Conservation (phyloP, 441 rosid genomes). For the Euphorbia celastroides region DNA sequence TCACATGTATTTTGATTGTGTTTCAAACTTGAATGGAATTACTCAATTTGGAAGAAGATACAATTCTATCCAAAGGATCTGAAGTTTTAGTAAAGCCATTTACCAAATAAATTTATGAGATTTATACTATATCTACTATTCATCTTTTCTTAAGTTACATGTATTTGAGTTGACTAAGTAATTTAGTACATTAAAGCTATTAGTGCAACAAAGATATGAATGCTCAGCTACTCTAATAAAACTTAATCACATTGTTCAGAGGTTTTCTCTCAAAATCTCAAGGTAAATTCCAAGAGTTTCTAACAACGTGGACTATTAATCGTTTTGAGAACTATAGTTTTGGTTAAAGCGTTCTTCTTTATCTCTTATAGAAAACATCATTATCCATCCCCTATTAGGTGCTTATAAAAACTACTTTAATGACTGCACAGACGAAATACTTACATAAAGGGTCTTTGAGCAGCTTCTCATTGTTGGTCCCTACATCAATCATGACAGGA, state of each 20-base stretch:
- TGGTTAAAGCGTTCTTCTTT: not conserved
- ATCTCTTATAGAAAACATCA: not conserved
- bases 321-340: not conserved
- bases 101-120: not conserved
- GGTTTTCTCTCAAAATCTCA: not conserved
- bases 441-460: slow-evolving; percentile 82
- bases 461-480: slow-evolving; percentile 93
- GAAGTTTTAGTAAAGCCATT: not conserved
- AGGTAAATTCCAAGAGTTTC: not conserved
- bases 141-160: not conserved
- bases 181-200: not conserved
- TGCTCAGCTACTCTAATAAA: not conserved
- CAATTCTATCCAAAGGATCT: not conserved
- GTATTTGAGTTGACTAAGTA: not conserved
- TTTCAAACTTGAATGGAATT: not conserved
- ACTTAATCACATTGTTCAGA: not conserved
- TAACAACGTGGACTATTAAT: not conserved
- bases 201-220: not conserved
- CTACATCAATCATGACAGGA: slow-evolving; percentile 99
- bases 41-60: not conserved
- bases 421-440: slow-evolving; percentile 22
- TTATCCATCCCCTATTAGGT: not conserved
- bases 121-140: not conserved
- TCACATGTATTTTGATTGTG: too few species aligned
- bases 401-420: not conserved